Base-by-base conservation (phyloP, 805 yeast genomes). In the Candida multigemmis region DNA sequence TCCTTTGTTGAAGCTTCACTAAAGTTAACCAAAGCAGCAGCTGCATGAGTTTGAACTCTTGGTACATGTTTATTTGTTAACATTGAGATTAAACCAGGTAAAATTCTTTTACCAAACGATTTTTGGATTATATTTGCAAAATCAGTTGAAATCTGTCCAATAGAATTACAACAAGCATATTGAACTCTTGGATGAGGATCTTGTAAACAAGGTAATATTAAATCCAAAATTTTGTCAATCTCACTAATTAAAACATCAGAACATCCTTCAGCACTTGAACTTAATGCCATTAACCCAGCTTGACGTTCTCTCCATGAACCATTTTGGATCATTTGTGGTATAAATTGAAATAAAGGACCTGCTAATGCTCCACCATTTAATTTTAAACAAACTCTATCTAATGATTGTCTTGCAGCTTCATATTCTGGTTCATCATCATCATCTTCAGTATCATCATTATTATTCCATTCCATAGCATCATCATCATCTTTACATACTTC, bases 211-310 rank as follows among this genome's bases (percentile, higher is more conserved):
- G 97, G 96, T 40, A 85, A 50, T 18, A 91, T 77, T 74, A 89
- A 67, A 42, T 83, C 93, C 38, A 91, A 60, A 24, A 91, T 74
- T 44, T 72, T 74, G 33, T 86, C 82, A 25, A 85, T 80, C 48
- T 86, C 95, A 17, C 71, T 61, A 25, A 83, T 79, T 55, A 91
- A 66, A 9, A 81, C 85, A 39, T 87, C 96, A 25, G 84, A 69
- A 56, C 97, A 89, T 27, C 98, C 98, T 60, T 91, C 98, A 21
- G 96, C 96, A 13, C 94, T 95, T 4, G 95, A 77, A 0, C 96
- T 86, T 15, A 91, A 61, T 0, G 96, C 96, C 97, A 91, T 91
- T 30, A 91, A 60, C 2, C 96, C 94, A 14, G 95, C 98, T 50
- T 87, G 95, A 36, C 96, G 78, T 50, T 86, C 94, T 51, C 94